Percentiles rank a stretch among this genome's conserved stretches.
These are phyloP conservation scores for Boletus subparvulus DNA, from an alignment of 768 basidiomycete genomes.

Conservation along the genomic window DNA sequence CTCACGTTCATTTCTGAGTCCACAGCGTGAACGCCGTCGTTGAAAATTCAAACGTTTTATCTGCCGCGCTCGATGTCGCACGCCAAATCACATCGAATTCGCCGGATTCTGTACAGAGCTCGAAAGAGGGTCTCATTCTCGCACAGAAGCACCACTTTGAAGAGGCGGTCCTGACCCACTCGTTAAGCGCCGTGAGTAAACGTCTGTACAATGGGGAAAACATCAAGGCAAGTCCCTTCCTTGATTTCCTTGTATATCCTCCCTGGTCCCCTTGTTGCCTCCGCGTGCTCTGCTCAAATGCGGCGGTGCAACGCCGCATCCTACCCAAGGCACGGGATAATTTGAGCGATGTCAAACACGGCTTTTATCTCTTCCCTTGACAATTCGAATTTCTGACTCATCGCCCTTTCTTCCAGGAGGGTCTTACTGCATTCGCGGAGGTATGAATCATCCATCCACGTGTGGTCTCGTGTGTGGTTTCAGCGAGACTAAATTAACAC, in stretches of 20 bases:
- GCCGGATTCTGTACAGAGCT: slow-evolving; percentile 76
- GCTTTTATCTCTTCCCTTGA: not conserved
- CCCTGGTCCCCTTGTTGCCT: not conserved
- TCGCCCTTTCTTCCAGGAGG: slow-evolving; percentile 49
- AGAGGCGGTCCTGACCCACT: slow-evolving; percentile 47
- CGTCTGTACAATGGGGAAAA: slow-evolving; percentile 61
- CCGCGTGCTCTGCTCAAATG: not conserved
- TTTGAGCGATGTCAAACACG: slow-evolving; percentile 3
- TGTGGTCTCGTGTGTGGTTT: not conserved
- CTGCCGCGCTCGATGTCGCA: slow-evolving; percentile 63
- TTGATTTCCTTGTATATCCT: slow-evolving; percentile 1
- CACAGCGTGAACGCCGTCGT: slow-evolving; percentile 72
- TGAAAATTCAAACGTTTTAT: slow-evolving; percentile 48
- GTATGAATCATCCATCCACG: slow-evolving; percentile 13
- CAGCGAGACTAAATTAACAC: not conserved
- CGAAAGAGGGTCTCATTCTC: slow-evolving; percentile 67
- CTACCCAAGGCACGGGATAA: not conserved
- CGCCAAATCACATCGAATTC: slow-evolving; percentile 60
- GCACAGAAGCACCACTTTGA: slow-evolving; percentile 53
- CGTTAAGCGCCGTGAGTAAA: slow-evolving; percentile 47
- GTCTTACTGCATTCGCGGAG: slow-evolving; percentile 61
- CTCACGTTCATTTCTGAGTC: slow-evolving; percentile 10
- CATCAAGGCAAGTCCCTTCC: slow-evolving; percentile 53
- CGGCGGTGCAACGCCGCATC: not conserved
- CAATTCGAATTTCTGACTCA: slow-evolving; percentile 14